Conservation (phyloP, 306 rosid species). For the Alnus rubra region DNA sequence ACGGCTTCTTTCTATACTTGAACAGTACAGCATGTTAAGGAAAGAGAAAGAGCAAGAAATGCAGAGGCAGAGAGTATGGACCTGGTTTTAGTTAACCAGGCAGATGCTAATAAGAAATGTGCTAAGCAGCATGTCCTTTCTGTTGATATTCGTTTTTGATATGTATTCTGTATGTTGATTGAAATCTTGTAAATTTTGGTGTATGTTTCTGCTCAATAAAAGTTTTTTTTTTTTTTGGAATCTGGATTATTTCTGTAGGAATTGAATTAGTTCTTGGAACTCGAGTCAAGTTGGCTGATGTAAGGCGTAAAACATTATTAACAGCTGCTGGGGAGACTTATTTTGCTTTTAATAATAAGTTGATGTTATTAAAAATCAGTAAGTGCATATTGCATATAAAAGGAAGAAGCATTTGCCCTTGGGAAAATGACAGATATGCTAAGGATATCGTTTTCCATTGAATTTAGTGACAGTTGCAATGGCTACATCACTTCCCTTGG, state of each 20-base stretch:
- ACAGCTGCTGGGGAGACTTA: conserved; percentile 87
- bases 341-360: conserved; percentile 3
- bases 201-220: conserved; percentile 17
- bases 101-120: neutral
- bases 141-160: conserved; percentile 17
- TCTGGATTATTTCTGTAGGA: conserved; percentile 44
- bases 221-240: conserved; percentile 22
- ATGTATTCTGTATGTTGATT: neutral
- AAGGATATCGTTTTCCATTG: too few species aligned
- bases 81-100: neutral
- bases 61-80: conserved; percentile 62
- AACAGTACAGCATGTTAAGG: conserved; percentile 49
- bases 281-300: conserved; percentile 86
- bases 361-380: too few species aligned
- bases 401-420: too few species aligned
- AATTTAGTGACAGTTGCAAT: too few species aligned
- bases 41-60: conserved; percentile 71
- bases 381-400: too few species aligned
- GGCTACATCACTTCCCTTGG: too few species aligned
- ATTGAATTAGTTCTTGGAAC: conserved; percentile 96
- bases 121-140: neutral
- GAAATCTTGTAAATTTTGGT: conserved; percentile 1
- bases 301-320: conserved; percentile 83
- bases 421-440: too few species aligned
- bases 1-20: conserved; percentile 59